Evolutionary conservation across 2,329 filamentous ascomycete species (phyloP).

Genomic region (Rhexocercosporidium sp.): DNA sequence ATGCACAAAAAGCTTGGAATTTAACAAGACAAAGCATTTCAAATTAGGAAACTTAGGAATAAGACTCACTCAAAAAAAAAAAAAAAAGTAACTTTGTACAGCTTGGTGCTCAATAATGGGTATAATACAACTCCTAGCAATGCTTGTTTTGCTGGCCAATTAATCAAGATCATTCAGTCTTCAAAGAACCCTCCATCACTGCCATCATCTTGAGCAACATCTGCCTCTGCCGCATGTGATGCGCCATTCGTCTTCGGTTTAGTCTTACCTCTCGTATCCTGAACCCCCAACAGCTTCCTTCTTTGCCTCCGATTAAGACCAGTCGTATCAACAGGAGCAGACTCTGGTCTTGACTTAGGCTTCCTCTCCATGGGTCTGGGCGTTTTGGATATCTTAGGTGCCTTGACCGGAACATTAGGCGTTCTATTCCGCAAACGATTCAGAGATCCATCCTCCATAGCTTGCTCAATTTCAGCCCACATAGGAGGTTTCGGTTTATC

Average conservation of each 20-base stretch:
- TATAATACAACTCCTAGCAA: slow-evolving; percentile 14
- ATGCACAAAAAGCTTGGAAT: too few relatives aligned
- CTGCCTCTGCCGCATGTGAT: slow-evolving; percentile 21
- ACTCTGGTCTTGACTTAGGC: slow-evolving; percentile 28
- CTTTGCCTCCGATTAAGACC: slow-evolving; percentile 41
- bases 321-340: slow-evolving; percentile 34
- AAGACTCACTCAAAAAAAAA: neutral
- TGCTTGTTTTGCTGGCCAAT: neutral
- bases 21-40: too few relatives aligned
- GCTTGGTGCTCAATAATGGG: neutral
- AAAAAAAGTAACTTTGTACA: neutral
- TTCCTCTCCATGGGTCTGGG: slow-evolving; percentile 28
- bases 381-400: slow-evolving; percentile 20
- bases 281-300: slow-evolving; percentile 33
- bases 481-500: slow-evolving; percentile 54
- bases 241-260: slow-evolving; percentile 36
- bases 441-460: slow-evolving; percentile 59
- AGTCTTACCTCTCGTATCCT: slow-evolving; percentile 21
- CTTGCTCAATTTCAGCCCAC: slow-evolving; percentile 70
- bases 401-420: slow-evolving; percentile 17
- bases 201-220: slow-evolving; percentile 49
- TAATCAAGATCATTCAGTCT: slow-evolving; percentile 6
- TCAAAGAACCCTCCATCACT: slow-evolving; percentile 66
- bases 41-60: neutral
- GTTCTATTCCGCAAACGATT: slow-evolving; percentile 37